Conservation (phyloP, 805 yeast species). For the Kodamaea fukazawae region DNA sequence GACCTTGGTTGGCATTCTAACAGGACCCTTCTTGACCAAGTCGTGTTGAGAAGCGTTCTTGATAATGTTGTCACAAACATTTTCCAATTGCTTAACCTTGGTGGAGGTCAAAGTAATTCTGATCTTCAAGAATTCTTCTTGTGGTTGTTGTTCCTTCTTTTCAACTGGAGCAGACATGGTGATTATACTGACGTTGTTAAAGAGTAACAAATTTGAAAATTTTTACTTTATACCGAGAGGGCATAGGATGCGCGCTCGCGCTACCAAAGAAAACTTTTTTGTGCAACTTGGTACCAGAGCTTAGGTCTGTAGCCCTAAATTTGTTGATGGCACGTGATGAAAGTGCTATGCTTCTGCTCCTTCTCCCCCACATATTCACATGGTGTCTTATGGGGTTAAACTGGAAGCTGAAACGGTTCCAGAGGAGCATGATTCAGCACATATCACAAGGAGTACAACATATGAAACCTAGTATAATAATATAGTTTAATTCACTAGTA, state of each 20-base stretch:
- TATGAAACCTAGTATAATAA: no score
- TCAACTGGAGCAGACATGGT: conserved; percentile 77
- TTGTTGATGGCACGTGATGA: not conserved
- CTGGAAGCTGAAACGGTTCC: no score
- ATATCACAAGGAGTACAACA: no score
- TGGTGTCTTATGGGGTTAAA: no score
- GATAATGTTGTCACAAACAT: conserved; percentile 89
- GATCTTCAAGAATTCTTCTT: conserved; percentile 88
- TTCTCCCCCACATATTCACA: no score
- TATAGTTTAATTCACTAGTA: not conserved
- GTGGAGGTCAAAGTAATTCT: conserved; percentile 99
- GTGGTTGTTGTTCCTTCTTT: conserved; percentile 77
- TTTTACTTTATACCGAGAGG: conserved; percentile 7
- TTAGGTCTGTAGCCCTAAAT: conserved; percentile 14
- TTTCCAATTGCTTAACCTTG: conserved; percentile 97
- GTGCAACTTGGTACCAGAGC: not conserved
- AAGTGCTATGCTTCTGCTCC: no score
- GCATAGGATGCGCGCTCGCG: conserved; percentile 4
- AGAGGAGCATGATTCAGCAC: no score
- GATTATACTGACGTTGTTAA: conserved; percentile 37
- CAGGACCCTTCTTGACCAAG: conserved; percentile 96
- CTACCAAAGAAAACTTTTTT: conserved; percentile 6
- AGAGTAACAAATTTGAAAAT: conserved; percentile 15
- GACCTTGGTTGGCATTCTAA: conserved; percentile 99
- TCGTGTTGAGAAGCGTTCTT: conserved; percentile 79